Percentiles rank a stretch among this genome's conserved stretches.
Evolutionary conservation across 192 early-diverging fungal genomes (phyloP).

Genomic region (Entomortierella parvispora): DNA sequence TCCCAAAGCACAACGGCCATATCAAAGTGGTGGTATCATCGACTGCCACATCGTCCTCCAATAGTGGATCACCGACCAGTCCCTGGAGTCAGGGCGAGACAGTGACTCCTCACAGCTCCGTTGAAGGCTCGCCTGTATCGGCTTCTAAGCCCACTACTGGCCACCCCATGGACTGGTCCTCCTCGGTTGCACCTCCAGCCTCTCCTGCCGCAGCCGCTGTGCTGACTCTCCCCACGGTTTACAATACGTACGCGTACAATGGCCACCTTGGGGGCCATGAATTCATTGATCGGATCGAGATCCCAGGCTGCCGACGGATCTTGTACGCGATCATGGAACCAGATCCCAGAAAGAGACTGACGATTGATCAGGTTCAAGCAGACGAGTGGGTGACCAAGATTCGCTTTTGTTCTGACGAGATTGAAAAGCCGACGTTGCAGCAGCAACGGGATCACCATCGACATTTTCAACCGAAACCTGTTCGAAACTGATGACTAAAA

Average conservation of each 20-base stretch:
- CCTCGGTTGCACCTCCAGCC: neutral
- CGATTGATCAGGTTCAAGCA: slow-evolving; percentile 75
- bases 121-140: neutral
- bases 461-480: neutral
- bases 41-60: neutral
- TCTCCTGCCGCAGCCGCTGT: neutral
- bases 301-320: slow-evolving; percentile 68
- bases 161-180: too few species aligned
- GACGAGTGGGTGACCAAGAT: slow-evolving; percentile 80
- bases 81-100: slow-evolving; percentile 7
- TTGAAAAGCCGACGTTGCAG: slow-evolving; percentile 17
- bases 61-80: neutral
- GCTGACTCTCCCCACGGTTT: slow-evolving; percentile 1
- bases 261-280: slow-evolving; percentile 66
- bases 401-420: slow-evolving; percentile 58
- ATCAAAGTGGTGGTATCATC: neutral
- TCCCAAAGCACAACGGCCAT: neutral
- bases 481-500: too few species aligned
- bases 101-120: neutral
- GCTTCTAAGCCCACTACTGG: neutral
- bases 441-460: neutral
- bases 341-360: slow-evolving; percentile 72
- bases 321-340: slow-evolving; percentile 86
- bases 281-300: slow-evolving; percentile 76
- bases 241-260: slow-evolving; percentile 63